Percentiles rank a stretch among this genome's conserved stretches.
phyloP scores from a whole-genome alignment of 805 yeast species.

The Cyberlindnera nakhonratchasimensis region DNA sequence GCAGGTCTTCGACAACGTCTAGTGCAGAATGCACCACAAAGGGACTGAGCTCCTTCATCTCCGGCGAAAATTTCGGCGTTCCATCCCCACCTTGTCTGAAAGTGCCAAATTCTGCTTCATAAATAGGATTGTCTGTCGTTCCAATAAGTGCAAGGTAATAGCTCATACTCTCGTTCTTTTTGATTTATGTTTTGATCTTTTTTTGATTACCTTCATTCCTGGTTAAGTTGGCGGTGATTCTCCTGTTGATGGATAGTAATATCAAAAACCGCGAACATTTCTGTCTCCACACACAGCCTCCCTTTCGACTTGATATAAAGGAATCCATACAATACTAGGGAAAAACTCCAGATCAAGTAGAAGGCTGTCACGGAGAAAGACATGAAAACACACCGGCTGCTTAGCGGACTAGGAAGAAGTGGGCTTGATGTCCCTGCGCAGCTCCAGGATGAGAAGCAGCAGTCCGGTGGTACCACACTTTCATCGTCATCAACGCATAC shows the following conservation, averaged over 20 bases:
- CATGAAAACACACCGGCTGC: slow-evolving; percentile 1
- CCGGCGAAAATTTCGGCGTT: slow-evolving; percentile 49
- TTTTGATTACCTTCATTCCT: background rate
- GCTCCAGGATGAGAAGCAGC: background rate
- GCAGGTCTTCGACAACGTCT: slow-evolving; percentile 88
- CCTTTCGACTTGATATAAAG: too few relatives aligned
- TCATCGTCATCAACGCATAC: background rate
- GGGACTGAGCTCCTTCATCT: slow-evolving; percentile 77
- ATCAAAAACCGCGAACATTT: too few relatives aligned
- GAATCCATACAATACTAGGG: too few relatives aligned
- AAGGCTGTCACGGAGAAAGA: background rate
- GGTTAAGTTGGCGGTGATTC: background rate
- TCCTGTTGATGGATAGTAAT: too few relatives aligned
- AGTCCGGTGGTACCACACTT: background rate
- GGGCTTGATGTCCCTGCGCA: background rate
- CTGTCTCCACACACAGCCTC: too few relatives aligned
- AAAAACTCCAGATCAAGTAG: too few relatives aligned
- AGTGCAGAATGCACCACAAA: slow-evolving; percentile 85
- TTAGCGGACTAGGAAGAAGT: slow-evolving; percentile 4
- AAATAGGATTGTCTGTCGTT: slow-evolving; percentile 78
- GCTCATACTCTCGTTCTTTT: slow-evolving; percentile 46
- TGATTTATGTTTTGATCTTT: too few relatives aligned
- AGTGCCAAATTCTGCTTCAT: slow-evolving; percentile 83
- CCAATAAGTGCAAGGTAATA: slow-evolving; percentile 88
- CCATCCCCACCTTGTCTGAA: slow-evolving; percentile 68